These are phyloP conservation scores for Sordaria brevicollis DNA, from an alignment of 495 filamentous ascomycete species.

Conservation along the genomic window DNA sequence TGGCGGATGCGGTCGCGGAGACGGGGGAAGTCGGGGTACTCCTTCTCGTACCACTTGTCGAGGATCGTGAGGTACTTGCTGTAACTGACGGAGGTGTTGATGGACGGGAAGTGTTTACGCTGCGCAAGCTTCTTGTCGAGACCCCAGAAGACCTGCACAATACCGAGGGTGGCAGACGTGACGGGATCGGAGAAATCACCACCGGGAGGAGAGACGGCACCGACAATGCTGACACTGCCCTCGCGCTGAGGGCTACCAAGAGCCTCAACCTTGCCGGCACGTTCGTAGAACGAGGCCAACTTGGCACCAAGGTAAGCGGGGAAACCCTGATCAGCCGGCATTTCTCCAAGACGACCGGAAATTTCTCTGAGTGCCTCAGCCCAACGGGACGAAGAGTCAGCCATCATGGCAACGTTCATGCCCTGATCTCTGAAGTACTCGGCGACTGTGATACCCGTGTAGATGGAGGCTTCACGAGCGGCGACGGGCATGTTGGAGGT, in stretches of 20 bases:
- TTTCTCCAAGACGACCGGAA: conserved; percentile 96
- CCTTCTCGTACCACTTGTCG: conserved; percentile 86
- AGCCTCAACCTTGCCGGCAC: conserved; percentile 76
- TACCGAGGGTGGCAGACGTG: conserved; percentile 86
- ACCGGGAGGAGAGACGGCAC: conserved; percentile 91
- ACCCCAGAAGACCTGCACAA: conserved; percentile 99
- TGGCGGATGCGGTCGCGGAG: conserved; percentile 88
- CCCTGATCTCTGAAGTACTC: conserved; percentile 99
- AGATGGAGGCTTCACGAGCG: conserved; percentile 97
- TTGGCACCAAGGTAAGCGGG: conserved; percentile 95
- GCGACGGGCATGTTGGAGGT: conserved; percentile 99
- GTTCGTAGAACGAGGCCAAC: conserved; percentile 97
- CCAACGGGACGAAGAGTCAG: conserved; percentile 97
- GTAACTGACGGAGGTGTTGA: conserved; percentile 94
- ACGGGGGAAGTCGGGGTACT: conserved; percentile 87
- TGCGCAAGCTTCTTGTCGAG: conserved; percentile 98
- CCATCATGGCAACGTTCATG: conserved; percentile 99
- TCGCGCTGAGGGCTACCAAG: conserved; percentile 80
- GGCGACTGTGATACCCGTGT: conserved; percentile 95
- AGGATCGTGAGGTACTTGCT: conserved; percentile 87
- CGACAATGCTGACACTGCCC: conserved; percentile 95
- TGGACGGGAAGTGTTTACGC: conserved; percentile 97
- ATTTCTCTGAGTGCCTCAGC: conserved; percentile 97
- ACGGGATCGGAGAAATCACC: conserved; percentile 99
- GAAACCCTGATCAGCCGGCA: conserved; percentile 99